Evolutionary conservation across 208 protist species (phyloP), one percentile per base, ranked within the genome.

Genomic region (Dictyostelium gargantuum): DNA sequence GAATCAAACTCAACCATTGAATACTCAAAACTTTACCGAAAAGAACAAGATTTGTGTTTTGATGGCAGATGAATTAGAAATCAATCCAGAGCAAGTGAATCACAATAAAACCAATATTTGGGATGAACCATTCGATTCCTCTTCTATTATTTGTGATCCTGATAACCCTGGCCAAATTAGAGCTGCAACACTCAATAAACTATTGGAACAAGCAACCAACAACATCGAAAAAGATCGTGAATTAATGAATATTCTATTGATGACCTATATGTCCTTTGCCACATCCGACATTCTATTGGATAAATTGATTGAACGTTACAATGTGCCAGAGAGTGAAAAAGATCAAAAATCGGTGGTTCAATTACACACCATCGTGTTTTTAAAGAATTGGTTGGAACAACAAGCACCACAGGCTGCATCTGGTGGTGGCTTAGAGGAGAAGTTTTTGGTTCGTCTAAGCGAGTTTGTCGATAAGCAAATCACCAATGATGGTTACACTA

Each of bases 211-310:
- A 5, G 68, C 91, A 3, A 95, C 93, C 40, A 81, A 63, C 32
- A 81, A 76, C 52, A 91, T 80, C 61, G 61, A 77, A 61, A 46
- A 80, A 10, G 91, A 95, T 63, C 10, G 77, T n/a, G 77, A 91
- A 17, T 93, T 94, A 46, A 81, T 86, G 70, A 93, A 95, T 48
- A 95, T 80, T 5, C 84, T 96, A 6, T 48, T 95, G 10, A 79
- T 95, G 56, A 95, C 94, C 9, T 95, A 93, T 54, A 61, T 85
- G 38, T 95, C 95, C 5, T 95, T 96, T 58, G 94, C 95, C 2
- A 95, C 94, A 4, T 94, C 95, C 2, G 76, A 86, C 6, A 68
- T 58, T 10, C 63, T 96, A 1, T 56, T 96, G 1, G 35, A 85
- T 21, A 96, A 96, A 44, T 38, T 96, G 0, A 86, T 95, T 11